Percentiles rank a stretch among this genome's conserved stretches.
Conservation (phyloP, 306 rosid species). For the Inga laurina region DNA sequence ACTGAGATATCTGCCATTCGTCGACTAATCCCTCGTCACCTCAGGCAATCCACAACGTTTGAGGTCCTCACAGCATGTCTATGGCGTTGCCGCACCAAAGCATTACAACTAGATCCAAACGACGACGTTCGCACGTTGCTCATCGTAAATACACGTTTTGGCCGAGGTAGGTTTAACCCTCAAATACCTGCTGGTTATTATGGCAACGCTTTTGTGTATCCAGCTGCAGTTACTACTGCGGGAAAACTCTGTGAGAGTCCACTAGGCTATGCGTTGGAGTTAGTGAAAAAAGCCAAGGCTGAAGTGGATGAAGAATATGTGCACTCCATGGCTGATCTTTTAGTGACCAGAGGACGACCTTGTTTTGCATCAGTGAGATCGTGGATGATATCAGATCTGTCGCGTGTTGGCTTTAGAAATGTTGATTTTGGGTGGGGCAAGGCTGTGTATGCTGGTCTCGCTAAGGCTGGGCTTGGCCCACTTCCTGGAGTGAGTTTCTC, state of each 20-base stretch:
- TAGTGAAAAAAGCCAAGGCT: slow-evolving; percentile 33
- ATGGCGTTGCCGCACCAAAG: slow-evolving; percentile 41
- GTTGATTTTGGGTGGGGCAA: slow-evolving; percentile 62
- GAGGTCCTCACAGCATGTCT: slow-evolving; percentile 32
- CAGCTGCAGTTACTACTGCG: neutral
- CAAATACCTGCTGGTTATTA: slow-evolving; percentile 26
- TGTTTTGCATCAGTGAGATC: neutral
- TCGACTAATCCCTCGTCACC: slow-evolving; percentile 18
- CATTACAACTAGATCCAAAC: slow-evolving; percentile 26
- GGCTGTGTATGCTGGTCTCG: slow-evolving; percentile 36
- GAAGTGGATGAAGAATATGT: slow-evolving; percentile 41
- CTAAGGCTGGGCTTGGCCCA: slow-evolving; percentile 5
- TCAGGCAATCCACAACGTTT: slow-evolving; percentile 12
- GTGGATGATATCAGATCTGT: slow-evolving; percentile 31
- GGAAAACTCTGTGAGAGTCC: slow-evolving; percentile 16
- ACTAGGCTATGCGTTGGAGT: slow-evolving; percentile 14
- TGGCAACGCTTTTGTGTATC: slow-evolving; percentile 18
- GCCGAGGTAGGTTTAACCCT: slow-evolving; percentile 7
- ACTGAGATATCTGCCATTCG: neutral
- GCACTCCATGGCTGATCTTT: slow-evolving; percentile 42
- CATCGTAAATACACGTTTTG: neutral
- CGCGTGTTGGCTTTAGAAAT: neutral
- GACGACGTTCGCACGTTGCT: slow-evolving; percentile 27
- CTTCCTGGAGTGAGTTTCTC: slow-evolving; percentile 7
- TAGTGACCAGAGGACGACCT: slow-evolving; percentile 40